Evolutionary conservation across 805 yeast genomes (phyloP).

Genomic region (Clavispora asparagi): DNA sequence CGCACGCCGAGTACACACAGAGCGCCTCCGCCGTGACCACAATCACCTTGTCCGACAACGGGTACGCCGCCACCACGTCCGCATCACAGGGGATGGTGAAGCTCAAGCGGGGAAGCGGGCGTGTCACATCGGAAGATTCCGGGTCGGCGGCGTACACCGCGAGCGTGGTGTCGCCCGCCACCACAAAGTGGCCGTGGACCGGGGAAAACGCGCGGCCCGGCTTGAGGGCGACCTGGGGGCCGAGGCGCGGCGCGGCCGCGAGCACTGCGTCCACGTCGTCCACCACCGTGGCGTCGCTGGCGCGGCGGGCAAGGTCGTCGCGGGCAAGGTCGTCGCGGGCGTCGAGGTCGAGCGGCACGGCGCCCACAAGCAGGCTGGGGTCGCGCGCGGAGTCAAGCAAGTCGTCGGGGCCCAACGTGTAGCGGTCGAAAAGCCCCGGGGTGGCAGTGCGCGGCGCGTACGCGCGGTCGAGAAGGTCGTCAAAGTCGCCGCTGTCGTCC

Average conservation of each 20-base stretch:
- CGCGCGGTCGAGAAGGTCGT: conserved; percentile 2
- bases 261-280: not conserved
- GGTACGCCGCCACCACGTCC: not conserved
- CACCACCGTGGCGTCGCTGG: not conserved
- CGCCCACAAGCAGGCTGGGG: not conserved
- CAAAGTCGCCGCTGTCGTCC: conserved; percentile 10
- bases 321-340: not conserved
- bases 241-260: not conserved
- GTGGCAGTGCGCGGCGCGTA: not conserved
- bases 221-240: not conserved
- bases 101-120: not conserved
- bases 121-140: too few species aligned
- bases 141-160: not conserved
- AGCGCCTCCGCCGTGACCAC: not conserved
- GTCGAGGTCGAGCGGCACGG: not conserved
- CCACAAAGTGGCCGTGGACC: not conserved
- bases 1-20: not conserved
- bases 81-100: not conserved
- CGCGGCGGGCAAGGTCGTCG: not conserved
- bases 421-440: conserved; percentile 7
- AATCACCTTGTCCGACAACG: not conserved
- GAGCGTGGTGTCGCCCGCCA: not conserved
- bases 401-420: conserved; percentile 12
- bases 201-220: not conserved
- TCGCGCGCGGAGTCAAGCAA: conserved; percentile 1